Evolutionary conservation across 306 rosid species (phyloP).

Genomic region (Parietaria judaica): DNA sequence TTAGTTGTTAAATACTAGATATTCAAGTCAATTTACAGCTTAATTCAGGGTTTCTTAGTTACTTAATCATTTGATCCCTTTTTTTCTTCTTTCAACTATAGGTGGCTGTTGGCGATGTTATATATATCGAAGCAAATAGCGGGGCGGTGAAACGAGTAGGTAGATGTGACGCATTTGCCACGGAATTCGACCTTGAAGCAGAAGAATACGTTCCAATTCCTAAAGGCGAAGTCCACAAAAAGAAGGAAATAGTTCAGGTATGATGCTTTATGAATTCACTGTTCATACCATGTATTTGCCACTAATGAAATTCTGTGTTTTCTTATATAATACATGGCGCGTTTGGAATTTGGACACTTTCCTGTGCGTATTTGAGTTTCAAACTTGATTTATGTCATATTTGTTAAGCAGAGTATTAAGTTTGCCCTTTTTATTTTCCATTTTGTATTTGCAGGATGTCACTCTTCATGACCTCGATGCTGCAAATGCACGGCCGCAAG

Average conservation of each 20-base stretch:
- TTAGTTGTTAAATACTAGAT: not conserved
- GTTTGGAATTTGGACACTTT: constrained; percentile 6
- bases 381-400: not conserved
- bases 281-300: constrained; percentile 7
- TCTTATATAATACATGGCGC: not conserved
- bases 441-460: constrained; percentile 50
- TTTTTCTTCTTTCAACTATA: constrained; percentile 13
- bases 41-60: not conserved
- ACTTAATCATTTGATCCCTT: not conserved
- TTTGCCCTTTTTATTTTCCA: constrained; percentile 1
- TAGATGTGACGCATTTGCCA: constrained; percentile 95
- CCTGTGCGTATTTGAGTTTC: not conserved
- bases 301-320: constrained; percentile 3
- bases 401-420: not conserved
- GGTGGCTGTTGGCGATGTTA: constrained; percentile 97
- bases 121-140: constrained; percentile 88
- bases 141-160: constrained; percentile 98
- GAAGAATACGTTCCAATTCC: constrained; percentile 99
- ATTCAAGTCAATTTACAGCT: not conserved
- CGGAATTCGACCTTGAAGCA: constrained; percentile 97
- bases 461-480: constrained; percentile 87
- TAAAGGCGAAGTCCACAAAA: constrained; percentile 98
- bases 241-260: constrained; percentile 96
- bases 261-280: constrained; percentile 22
- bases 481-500: constrained; percentile 91